Conservation (phyloP, 2,329 filamentous ascomycete genomes). For the Stemphylium vesicarium region DNA sequence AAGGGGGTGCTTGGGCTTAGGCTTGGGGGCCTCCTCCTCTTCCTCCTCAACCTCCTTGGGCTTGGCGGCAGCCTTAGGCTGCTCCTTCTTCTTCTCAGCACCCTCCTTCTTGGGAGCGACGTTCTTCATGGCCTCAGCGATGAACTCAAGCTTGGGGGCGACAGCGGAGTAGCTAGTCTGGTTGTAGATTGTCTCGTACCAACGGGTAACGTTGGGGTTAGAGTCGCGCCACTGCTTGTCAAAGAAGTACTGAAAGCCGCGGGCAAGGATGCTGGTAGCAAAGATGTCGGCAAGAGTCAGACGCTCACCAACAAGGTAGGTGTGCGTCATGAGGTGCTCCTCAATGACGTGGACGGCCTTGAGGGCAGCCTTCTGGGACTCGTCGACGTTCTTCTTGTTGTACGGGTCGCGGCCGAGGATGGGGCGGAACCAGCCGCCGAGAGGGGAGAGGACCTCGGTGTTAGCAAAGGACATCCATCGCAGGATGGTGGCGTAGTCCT, state of each 20-base stretch:
- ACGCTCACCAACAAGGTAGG: conserved; percentile 96
- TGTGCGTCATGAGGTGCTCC: conserved; percentile 88
- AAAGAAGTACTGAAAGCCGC: conserved; percentile 93
- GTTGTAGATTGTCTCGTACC: conserved; percentile 94
- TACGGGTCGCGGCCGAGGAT: conserved; percentile 82
- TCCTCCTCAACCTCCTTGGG: conserved; percentile 65
- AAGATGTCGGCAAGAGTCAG: conserved; percentile 97
- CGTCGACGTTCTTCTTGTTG: conserved; percentile 98
- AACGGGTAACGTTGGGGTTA: conserved; percentile 87
- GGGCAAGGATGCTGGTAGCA: conserved; percentile 75
- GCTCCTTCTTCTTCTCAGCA: conserved; percentile 75
- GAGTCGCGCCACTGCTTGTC: conserved; percentile 85
- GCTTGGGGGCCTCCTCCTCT: conserved; percentile 67
- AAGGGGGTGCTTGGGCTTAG: conserved; percentile 96
- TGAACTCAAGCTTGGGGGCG: conserved; percentile 74
- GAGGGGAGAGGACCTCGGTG: conserved; percentile 75
- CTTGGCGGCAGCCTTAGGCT: conserved; percentile 62
- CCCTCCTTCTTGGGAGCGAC: conserved; percentile 73
- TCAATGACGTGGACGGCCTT: conserved; percentile 78
- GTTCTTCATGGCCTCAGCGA: conserved; percentile 80
- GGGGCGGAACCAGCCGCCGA: conserved; percentile 85
- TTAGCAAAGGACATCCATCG: conserved; percentile 99
- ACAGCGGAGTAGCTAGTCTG: conserved; percentile 89
- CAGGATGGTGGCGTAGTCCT: conserved; percentile 98
- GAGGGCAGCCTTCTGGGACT: conserved; percentile 70